Base-by-base conservation (phyloP, 768 basidiomycete species). In the Trametes punicea region DNA sequence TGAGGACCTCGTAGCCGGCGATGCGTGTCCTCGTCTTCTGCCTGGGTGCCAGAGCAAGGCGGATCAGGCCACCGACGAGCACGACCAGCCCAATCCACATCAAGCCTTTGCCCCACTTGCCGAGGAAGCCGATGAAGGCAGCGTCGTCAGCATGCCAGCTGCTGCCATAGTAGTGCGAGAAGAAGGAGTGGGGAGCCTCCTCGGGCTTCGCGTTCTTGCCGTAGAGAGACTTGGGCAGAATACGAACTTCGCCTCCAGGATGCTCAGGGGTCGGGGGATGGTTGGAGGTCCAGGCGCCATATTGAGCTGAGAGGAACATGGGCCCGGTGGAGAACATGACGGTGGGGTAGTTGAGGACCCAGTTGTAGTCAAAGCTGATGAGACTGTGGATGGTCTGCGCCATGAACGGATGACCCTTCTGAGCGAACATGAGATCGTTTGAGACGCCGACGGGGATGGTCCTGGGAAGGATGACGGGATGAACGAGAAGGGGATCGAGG, bases 271-370 rank as follows among this genome's bases (percentile, higher is more conserved):
- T 81, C 13, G 75, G 75, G 27, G 83, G 80, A 53, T 90, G 82
- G 10, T 85, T 79, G 4, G 88, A 77, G 5, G 82, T 81, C 72
- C 90, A 98, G 48, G 95, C 77, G 38, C 92, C 90, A 70, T 96
- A 96, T 69, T 97, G 93, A 2, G 88, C 85, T 0, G 95, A 98
- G 11, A 99, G 75, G 73, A 98, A 99, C 97, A 99, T 99, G 65
- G 97, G 97, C 1, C 96, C 96, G 0, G 97, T 99, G 50, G 93
- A 93, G 74, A 99, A 99, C 97, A 99, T 99, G 76, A 99, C 97
- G 25, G 97, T 99, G 29, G 97, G 97, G 64, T 99, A 99, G 73
- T 98, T 97, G 68, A 95, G 83, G 51, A 97, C 71, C 86, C 92
- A 99, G 49, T 84, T 82, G 70, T 96, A 92, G 74, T 98, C 92